Percentiles rank a stretch among this genome's conserved stretches.
phyloP scores from a whole-genome alignment of 805 yeast species.

The Nakazawaea pomicola region DNA sequence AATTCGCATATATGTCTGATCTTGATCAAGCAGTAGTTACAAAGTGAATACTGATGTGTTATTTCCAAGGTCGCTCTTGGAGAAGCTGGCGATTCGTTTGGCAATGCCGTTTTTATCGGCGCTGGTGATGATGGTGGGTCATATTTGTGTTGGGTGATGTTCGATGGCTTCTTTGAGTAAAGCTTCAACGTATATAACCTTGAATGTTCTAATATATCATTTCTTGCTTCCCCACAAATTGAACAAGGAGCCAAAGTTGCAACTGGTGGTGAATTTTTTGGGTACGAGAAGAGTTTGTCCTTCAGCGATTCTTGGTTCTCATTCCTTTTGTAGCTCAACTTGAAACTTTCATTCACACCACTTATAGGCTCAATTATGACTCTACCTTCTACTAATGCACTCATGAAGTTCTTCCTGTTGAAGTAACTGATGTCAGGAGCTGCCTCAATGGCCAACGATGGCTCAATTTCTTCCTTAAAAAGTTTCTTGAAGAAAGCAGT shows the following conservation, averaged over 20 bases:
- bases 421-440: conserved; percentile 65
- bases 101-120: conserved; percentile 6
- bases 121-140: conserved; percentile 14
- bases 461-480: conserved; percentile 75
- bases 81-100: conserved; percentile 15
- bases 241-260: conserved; percentile 76
- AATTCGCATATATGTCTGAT: conserved; percentile 81
- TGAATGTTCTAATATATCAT: conserved; percentile 68
- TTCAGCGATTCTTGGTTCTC: conserved; percentile 18
- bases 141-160: conserved; percentile 14
- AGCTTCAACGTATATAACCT: conserved; percentile 67
- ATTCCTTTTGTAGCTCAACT: conserved; percentile 24
- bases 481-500: conserved; percentile 59
- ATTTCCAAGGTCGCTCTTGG: conserved; percentile 23
- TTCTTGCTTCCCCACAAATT: conserved; percentile 76
- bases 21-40: conserved; percentile 76
- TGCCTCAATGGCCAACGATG: conserved; percentile 56
- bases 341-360: conserved; percentile 73
- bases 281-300: conserved; percentile 37
- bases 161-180: conserved; percentile 20
- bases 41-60: conserved; percentile 56
- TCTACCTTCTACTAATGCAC: conserved; percentile 70
- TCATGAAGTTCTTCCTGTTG: conserved; percentile 55
- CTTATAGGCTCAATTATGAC: conserved; percentile 83
- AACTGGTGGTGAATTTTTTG: conserved; percentile 54